Percentiles rank a stretch among this genome's conserved stretches.
phyloP scores from a whole-genome alignment of 495 filamentous ascomycete species.

The Echria macrotheca region DNA sequence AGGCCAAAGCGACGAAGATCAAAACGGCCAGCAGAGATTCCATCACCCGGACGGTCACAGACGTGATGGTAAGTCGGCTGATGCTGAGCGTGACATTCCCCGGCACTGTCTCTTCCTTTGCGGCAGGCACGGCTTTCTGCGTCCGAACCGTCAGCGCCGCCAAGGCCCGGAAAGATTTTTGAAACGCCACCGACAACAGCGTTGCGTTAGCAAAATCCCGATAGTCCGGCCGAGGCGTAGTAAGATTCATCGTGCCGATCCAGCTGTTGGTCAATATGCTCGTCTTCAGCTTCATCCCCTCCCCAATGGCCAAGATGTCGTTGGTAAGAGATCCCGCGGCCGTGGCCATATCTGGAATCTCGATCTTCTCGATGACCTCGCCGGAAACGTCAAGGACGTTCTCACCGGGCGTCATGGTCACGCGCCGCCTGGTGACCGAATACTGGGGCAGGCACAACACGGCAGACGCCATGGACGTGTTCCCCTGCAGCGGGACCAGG shows the following conservation, averaged over 20 bases:
- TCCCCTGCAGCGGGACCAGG: background rate
- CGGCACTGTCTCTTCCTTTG: background rate
- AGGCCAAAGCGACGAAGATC: background rate
- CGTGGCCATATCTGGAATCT: background rate
- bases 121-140: background rate
- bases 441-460: background rate
- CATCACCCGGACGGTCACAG: background rate
- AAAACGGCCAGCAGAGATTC: background rate
- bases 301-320: background rate
- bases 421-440: background rate
- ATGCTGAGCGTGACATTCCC: background rate
- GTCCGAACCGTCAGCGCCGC: background rate
- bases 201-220: background rate
- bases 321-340: background rate
- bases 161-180: background rate
- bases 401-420: background rate
- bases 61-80: background rate
- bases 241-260: background rate
- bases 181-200: background rate
- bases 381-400: background rate
- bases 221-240: background rate
- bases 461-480: background rate
- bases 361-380: background rate
- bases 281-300: too few relatives aligned
- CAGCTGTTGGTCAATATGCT: background rate